Evolutionary conservation across 306 rosid species (phyloP), one percentile per base, ranked within the genome.

Genomic region (Delonix regia): DNA sequence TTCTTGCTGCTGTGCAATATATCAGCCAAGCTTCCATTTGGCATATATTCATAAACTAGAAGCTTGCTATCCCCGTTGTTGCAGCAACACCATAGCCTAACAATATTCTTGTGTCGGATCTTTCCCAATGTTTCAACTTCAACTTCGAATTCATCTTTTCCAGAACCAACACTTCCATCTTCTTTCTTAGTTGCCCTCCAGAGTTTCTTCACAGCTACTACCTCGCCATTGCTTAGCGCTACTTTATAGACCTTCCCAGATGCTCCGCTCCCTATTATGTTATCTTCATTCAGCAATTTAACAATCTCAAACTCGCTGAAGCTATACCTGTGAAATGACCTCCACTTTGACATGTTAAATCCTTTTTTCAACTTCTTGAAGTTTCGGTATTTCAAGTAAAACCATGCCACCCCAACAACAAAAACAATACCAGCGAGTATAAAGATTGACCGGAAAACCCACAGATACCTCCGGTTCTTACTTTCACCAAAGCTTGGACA

Each of bases 201-300:
- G 22, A 92, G 79, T 79, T 86, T 92, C 88, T 92, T 92, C 84
- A 92, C 97, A 0, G 97, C 97, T 45, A 90, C 97, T 7, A 55
- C 75, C 80, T 92, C 95, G 0, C 87, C 89, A 14, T 88, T 88
- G 39, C 90, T 83, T 11, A 92, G 83, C 19, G 62, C 87, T 4
- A 88, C 97, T 75, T 90, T 92, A 78, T 92, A 92, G 13, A 92
- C 97, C 78, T 90, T 92, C 72, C 97, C 97, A 0, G 97, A 90
- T 28, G 95, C 88, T 47, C 97, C 97, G 6, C 84, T 83, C 1
- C 97, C 97, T 0, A 92, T 87, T 2, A 90, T 87, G 49, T 86
- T 88, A 71, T 85, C 97, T 78, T 92, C 97, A 41, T 76, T 73
- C 18, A 92, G 91, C 77, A 87, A 53, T 48, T 80, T 85, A 12